phyloP scores from a whole-genome alignment of 176 grass and related monocot genomes.

The Microstegium vimineum region DNA sequence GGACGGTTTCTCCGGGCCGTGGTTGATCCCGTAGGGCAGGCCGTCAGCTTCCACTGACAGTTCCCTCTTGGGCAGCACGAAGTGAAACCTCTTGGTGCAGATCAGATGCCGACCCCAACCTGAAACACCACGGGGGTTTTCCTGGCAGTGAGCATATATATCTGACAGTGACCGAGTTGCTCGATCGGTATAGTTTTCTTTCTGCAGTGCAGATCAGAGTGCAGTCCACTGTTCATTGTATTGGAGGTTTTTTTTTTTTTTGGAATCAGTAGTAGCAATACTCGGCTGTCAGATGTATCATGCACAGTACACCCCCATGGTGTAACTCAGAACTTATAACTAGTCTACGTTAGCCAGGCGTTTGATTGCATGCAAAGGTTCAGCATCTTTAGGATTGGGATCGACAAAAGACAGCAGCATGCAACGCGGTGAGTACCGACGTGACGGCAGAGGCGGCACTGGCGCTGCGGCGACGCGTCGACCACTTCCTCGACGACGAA shows the following conservation, averaged over 20 bases:
- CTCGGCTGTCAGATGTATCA: neutral
- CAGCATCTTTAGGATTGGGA: too few species aligned
- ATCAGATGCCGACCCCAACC: slow-evolving; percentile 85
- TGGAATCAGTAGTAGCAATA: neutral
- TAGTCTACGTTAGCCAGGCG: neutral
- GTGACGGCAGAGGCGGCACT: slow-evolving; percentile 60
- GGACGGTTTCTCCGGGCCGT: slow-evolving; percentile 21
- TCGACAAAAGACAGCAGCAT: neutral
- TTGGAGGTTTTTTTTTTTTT: neutral
- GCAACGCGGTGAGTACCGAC: slow-evolving; percentile 43
- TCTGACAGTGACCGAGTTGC: neutral
- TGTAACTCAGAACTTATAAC: neutral
- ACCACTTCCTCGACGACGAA: slow-evolving; percentile 84
- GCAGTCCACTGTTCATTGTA: neutral
- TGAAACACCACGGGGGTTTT: slow-evolving; percentile 20
- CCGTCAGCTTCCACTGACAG: slow-evolving; percentile 34
- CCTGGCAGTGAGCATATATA: neutral
- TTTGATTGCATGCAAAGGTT: neutral
- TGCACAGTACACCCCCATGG: neutral
- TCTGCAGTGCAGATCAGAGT: neutral
- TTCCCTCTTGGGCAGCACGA: slow-evolving; percentile 71
- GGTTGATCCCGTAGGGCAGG: slow-evolving; percentile 39
- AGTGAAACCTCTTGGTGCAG: slow-evolving; percentile 92
- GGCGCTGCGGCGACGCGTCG: slow-evolving; percentile 41
- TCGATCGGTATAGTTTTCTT: neutral